phyloP scores from a whole-genome alignment of 345 rosid genomes.

The Tarenaya hassleriana region DNA sequence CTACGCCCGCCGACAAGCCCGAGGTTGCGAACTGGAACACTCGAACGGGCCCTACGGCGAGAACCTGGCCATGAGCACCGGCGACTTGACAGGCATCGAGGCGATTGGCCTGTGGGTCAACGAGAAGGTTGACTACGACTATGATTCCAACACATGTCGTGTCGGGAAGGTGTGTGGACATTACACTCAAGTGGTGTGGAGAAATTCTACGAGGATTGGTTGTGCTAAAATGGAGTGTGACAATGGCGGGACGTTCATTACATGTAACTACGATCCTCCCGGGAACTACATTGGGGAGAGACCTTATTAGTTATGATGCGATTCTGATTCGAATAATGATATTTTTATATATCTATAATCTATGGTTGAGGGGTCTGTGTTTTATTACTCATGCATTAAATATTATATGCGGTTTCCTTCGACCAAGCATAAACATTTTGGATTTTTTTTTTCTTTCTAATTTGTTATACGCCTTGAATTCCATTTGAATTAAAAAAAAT shows the following conservation, averaged over 20 bases:
- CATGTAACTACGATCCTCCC: conserved; percentile 52
- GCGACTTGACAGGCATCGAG: conserved; percentile 18
- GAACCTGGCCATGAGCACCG: conserved; percentile 28
- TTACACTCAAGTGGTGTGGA: conserved; percentile 74
- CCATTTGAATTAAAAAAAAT: too few species aligned
- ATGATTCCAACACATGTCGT: conserved; percentile 40
- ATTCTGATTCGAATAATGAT: conserved; percentile 6
- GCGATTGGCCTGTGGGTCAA: conserved; percentile 31
- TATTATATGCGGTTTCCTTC: too few species aligned
- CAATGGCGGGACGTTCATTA: conserved; percentile 40
- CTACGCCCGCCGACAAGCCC: conserved; percentile 7
- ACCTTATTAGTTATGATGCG: conserved; percentile 33
- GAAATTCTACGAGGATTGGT: conserved; percentile 38
- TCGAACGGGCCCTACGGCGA: conserved; percentile 35
- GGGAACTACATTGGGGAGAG: conserved; percentile 42
- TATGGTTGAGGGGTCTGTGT: conserved; percentile 12
- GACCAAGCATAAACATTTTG: too few species aligned
- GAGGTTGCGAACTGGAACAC: conserved; percentile 30
- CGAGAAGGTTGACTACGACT: conserved; percentile 40
- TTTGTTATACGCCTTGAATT: too few species aligned
- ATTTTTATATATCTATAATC: too few species aligned
- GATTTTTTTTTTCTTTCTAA: too few species aligned
- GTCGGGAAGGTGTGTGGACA: conserved; percentile 40
- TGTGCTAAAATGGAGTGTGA: conserved; percentile 60
- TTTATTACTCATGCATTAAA: too few species aligned